These are phyloP conservation scores for Grosmannia serpens DNA, from an alignment of 2,329 filamentous ascomycete genomes.

Conservation along the genomic window DNA sequence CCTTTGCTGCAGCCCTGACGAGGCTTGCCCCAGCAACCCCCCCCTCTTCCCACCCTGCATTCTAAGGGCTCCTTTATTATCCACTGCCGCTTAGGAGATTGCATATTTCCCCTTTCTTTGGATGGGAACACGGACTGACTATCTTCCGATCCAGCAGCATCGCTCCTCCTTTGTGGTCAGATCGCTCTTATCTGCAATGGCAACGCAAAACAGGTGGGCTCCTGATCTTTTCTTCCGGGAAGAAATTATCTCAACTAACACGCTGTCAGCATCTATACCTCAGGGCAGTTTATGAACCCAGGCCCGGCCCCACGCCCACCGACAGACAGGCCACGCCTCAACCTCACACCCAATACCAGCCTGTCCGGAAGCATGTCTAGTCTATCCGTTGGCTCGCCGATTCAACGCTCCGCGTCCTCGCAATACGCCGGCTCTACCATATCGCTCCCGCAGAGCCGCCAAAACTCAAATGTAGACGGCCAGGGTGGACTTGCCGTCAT, in stretches of 20 bases:
- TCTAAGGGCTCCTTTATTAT: not conserved
- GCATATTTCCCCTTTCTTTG: not conserved
- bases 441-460: constrained; percentile 56
- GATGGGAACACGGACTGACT: not conserved
- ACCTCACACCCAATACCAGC: constrained; percentile 65
- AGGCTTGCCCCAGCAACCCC: not conserved
- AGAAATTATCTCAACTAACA: not conserved
- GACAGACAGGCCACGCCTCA: constrained; percentile 68
- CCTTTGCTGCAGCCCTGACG: not conserved
- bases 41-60: not conserved
- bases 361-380: constrained; percentile 69
- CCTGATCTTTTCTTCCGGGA: not conserved
- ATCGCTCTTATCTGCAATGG: not conserved
- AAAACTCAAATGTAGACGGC: constrained; percentile 47
- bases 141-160: not conserved
- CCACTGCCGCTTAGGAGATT: not conserved
- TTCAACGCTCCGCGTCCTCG: constrained; percentile 53
- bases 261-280: constrained; percentile 40
- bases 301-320: constrained; percentile 88
- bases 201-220: constrained; percentile 5
- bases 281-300: constrained; percentile 84
- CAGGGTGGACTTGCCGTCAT: constrained; percentile 60
- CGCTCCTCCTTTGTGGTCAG: not conserved
- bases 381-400: constrained; percentile 58
- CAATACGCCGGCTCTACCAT: constrained; percentile 59